Evolutionary conservation across 2,329 filamentous ascomycete species (phyloP), one percentile per base, ranked within the genome.

Genomic region (Trichoderma sp.): DNA sequence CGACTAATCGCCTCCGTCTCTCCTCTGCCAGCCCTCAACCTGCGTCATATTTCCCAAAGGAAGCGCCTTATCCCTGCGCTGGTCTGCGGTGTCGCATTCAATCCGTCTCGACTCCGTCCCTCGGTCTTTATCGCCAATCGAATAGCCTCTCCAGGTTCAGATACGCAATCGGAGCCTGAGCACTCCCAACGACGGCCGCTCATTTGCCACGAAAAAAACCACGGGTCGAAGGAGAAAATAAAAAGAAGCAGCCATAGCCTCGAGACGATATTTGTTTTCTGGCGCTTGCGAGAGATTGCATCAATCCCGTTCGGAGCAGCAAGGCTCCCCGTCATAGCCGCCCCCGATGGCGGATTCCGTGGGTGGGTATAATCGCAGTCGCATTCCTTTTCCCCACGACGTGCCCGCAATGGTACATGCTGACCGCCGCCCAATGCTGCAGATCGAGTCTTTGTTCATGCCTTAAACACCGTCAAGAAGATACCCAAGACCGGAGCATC

Each of bases 401-500:
- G 40, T 52, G 55, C 40, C 55, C 64, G 55, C 40, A 58, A 55
- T 37, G 24, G 49, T 24, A 65, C 49, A 43, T 62, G 68, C 68
- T 70, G 69, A 73, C 63, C 27, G 16, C 21, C 47, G 55, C 49
- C 35, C 66, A 60, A 35, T 11, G 40, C 68, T 52, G 55, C 75
- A 98, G 96, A 99, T 84, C 92, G 96, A 82, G 96, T 99, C 78
- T 99, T 99, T 81, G 95, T 96, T 80, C 95, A 99, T 88, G 96
- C 96, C 73, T 91, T 99, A 81, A 97, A 97, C 83, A 98, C 96
- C 29, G 95, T 99, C 76, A 97, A 97, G 82, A 96, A 96, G 82
- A 96, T 99, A 75, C 92, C 92, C 75, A 95, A 96, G 77, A 97
- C 94, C 21, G 95, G 96, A 72, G 93, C 93, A 64, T 89, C 93